Evolutionary conservation across 768 basidiomycete species (phyloP).

Genomic region (Mrakia frigida): DNA sequence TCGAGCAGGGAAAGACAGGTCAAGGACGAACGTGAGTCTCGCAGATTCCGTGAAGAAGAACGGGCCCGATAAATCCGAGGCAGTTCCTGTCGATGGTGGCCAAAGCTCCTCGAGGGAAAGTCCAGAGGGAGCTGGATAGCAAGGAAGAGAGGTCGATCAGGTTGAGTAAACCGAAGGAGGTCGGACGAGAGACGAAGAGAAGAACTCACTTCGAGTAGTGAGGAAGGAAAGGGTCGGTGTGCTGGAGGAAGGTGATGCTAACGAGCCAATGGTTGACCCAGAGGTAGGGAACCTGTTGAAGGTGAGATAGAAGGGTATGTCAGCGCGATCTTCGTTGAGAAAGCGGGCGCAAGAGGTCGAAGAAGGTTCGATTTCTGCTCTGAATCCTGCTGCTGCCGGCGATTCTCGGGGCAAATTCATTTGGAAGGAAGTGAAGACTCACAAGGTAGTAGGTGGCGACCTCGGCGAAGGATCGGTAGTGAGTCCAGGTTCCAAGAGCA

Average conservation of each 20-base stretch:
- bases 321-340: no score
- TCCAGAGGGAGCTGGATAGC: slow-evolving; percentile 86
- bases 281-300: slow-evolving; percentile 61
- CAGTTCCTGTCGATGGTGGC: slow-evolving; percentile 59
- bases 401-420: no score
- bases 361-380: no score
- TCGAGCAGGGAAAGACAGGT: no score
- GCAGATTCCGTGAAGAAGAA: slow-evolving; percentile 38
- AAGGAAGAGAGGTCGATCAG: neutral
- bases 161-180: neutral
- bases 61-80: slow-evolving; percentile 81
- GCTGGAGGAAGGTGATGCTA: slow-evolving; percentile 93
- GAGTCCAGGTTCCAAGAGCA: slow-evolving; percentile 55
- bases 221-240: slow-evolving; percentile 85
- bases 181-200: neutral
- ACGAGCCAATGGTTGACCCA: slow-evolving; percentile 92
- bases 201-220: neutral
- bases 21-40: slow-evolving; percentile 59
- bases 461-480: slow-evolving; percentile 60
- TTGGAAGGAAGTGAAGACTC: no score
- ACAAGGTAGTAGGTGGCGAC: slow-evolving; percentile 70
- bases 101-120: slow-evolving; percentile 61
- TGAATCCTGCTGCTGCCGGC: no score
- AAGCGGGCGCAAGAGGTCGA: no score
- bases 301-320: slow-evolving; percentile 38